phyloP scores from a whole-genome alignment of 352 stramenopile species.

The Phytopythium oedochilum region DNA sequence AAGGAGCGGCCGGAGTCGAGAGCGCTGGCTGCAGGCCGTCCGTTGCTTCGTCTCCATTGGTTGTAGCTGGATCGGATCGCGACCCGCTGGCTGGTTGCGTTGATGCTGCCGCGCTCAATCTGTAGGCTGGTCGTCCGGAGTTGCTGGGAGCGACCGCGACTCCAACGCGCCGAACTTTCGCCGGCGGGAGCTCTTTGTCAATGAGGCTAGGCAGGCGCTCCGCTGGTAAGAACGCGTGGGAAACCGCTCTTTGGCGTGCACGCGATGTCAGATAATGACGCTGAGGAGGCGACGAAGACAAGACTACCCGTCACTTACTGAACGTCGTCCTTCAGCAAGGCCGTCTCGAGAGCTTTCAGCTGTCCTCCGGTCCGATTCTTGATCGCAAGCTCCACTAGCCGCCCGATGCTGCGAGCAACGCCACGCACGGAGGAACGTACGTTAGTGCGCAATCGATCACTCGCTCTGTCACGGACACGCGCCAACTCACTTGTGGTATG shows the following conservation, averaged over 20 bases:
- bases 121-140: conserved; percentile 8
- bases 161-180: conserved; percentile 27
- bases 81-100: conserved; percentile 3
- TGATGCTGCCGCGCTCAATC: neutral
- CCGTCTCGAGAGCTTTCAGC: conserved; percentile 42
- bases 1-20: conserved; percentile 13
- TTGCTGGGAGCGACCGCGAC: conserved; percentile 14
- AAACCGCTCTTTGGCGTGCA: conserved; percentile 17
- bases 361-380: conserved; percentile 56
- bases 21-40: conserved; percentile 2
- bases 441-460: no score
- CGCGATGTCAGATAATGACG: neutral
- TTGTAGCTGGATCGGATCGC: neutral
- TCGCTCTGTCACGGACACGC: no score
- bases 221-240: conserved; percentile 20
- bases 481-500: conserved; percentile 81
- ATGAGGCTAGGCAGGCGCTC: conserved; percentile 25
- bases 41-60: conserved; percentile 3
- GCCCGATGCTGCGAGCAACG: conserved; percentile 54
- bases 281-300: neutral
- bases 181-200: conserved; percentile 13
- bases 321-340: conserved; percentile 56
- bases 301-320: conserved; percentile 27
- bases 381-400: conserved; percentile 78
- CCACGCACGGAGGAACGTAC: no score